Base-by-base conservation (phyloP, 2,329 filamentous ascomycete genomes). In the Colletotrichum sp. region DNA sequence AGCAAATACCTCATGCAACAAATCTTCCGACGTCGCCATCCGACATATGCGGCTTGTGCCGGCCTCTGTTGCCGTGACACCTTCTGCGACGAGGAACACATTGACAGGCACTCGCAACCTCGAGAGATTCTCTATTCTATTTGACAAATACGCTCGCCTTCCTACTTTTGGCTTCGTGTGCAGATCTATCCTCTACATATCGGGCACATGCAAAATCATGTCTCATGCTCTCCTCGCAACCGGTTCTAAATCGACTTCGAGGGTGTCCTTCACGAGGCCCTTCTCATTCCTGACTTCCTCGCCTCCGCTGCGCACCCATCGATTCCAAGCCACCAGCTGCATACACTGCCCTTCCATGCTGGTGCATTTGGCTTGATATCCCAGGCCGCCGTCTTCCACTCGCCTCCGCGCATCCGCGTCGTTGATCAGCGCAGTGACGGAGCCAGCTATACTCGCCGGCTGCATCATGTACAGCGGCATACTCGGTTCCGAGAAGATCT, bases 301-400 rank as follows among this genome's bases (percentile, higher is more conserved):
- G 57, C 71, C 66, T 52, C 63, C 70, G 15, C 65, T 75, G 48
- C 30, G 71, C 57, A 74, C 71, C 61, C 52, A 75, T 36, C 61
- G 71, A 72, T 90, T 88, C 85, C 85, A 88, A 13, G 84, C 81
- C 7, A 79, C 78, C 13, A 88, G 71, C 78, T 86, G 82, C 78
- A 83, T 82, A 68, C 83, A 85, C 28, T 88, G 78, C 1, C 86
- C 87, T 77, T 88, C 85, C 27, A 88, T 74, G 6, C 83, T 85
- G 13, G 80, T 85, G 61, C 81, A 84, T 9, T 81, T 81, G 5
- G 80, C 82, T 64, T 69, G 71, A 66, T 88, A 88, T 13, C 86
- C 87, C 32, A 89, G 76, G 0, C 87, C 87, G 1, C 87, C 87
- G 11, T 86, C 82, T 36, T 81, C 82, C 2, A 85, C 81, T 7